Evolutionary conservation across 768 basidiomycete genomes (phyloP).

Genomic region (Coprinellus micaceus): DNA sequence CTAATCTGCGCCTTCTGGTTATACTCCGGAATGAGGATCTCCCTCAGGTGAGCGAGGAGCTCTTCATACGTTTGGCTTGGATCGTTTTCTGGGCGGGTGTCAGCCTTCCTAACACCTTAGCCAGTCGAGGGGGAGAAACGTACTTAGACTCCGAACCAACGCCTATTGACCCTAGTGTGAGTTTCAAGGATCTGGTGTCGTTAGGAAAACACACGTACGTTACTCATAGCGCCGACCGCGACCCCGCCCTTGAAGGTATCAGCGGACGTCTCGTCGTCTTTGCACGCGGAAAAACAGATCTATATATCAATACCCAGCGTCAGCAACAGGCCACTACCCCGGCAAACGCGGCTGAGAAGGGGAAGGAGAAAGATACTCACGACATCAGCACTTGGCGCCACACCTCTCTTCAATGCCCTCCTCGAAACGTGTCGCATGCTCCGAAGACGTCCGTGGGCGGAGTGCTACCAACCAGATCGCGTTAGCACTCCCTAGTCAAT

Average conservation of each 20-base stretch:
- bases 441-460: conserved; percentile 7
- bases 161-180: conserved; percentile 39
- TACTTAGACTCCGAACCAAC: conserved; percentile 52
- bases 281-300: conserved; percentile 72
- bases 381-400: conserved; percentile 5
- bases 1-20: conserved; percentile 72
- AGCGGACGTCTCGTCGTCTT: conserved; percentile 68
- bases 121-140: not conserved
- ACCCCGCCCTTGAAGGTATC: conserved; percentile 64
- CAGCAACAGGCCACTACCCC: not conserved
- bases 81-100: conserved; percentile 32
- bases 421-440: conserved; percentile 4
- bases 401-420: not conserved
- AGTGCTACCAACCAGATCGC: not conserved
- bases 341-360: not conserved
- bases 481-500: too few relatives aligned
- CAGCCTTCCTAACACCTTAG: not conserved
- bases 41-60: conserved; percentile 35
- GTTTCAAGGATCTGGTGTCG: too few relatives aligned
- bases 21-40: conserved; percentile 57
- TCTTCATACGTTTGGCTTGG: conserved; percentile 65
- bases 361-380: not conserved
- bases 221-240: conserved; percentile 77
- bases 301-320: conserved; percentile 18
- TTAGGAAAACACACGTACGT: conserved; percentile 54